Percentiles rank a stretch among this genome's conserved stretches.
phyloP scores from a whole-genome alignment of 169 alveolate species.

The Cyclospora cayetanensis region DNA sequence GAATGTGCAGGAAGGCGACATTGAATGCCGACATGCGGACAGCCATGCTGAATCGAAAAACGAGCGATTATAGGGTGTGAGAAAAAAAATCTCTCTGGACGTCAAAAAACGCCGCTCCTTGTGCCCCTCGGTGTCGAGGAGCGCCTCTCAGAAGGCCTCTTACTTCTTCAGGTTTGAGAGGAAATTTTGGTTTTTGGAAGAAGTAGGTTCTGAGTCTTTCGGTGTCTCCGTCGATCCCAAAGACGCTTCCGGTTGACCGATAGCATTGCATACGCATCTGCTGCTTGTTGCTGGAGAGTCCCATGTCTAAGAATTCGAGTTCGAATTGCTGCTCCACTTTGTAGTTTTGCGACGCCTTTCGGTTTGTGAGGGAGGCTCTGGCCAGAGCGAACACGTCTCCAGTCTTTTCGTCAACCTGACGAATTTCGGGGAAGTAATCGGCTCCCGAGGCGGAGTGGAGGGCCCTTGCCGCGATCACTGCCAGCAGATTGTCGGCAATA shows the following conservation, averaged over 20 bases:
- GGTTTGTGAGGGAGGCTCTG: constrained; percentile 80
- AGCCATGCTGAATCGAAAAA: too few relatives aligned
- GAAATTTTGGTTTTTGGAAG: constrained; percentile 79
- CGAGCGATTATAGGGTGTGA: too few relatives aligned
- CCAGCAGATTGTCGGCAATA: constrained; percentile 82
- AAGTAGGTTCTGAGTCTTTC: constrained; percentile 84
- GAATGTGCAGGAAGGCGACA: too few relatives aligned
- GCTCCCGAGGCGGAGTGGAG: constrained; percentile 82
- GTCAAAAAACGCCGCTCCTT: too few relatives aligned
- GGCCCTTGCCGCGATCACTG: constrained; percentile 85
- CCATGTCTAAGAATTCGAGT: constrained; percentile 74
- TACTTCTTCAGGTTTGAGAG: not conserved
- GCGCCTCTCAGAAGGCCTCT: too few relatives aligned
- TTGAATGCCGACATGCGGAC: too few relatives aligned
- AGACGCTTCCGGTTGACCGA: constrained; percentile 81
- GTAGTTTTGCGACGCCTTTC: constrained; percentile 81
- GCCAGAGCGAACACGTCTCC: constrained; percentile 81
- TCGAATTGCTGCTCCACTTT: constrained; percentile 82
- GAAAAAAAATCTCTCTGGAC: too few relatives aligned
- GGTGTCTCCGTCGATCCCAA: constrained; percentile 78
- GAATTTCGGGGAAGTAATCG: constrained; percentile 84
- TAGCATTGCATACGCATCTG: constrained; percentile 87
- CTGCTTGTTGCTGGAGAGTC: constrained; percentile 75
- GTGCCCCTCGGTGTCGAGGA: too few relatives aligned
- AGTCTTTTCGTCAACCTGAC: constrained; percentile 76